Evolutionary conservation across 495 filamentous ascomycete genomes (phyloP), one percentile per base, ranked within the genome.

Genomic region (Geoglossum glabrum): DNA sequence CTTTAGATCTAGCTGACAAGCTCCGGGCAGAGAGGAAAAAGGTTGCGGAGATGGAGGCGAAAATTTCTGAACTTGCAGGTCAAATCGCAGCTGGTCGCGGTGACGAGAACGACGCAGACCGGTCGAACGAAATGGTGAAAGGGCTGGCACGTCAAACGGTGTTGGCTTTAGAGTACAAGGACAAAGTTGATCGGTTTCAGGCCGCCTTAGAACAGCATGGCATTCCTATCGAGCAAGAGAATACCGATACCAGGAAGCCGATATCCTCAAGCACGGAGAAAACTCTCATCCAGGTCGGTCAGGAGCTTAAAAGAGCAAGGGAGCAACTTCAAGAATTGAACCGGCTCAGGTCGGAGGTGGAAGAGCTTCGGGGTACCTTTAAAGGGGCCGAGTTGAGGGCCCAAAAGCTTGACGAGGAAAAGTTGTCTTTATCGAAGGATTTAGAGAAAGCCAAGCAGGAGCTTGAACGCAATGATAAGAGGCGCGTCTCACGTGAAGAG

Each of bases 121-220:
- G 23, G 5, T 38, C 38, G 21, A 21, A 40, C 11, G 67, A 71
- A 28, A 62, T 82, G 59, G 69, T 78, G 15, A 75, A 73, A 33
- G 80, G 84, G 34, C 71, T 87, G 23, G 74, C 76, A 50, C 76
- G 79, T 60, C 83, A 86, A 62, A 87, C 79, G 3, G 76, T 78
- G 8, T 67, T 87, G n/a, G 77, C 80, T 23, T 62, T 79, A 25
- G 76, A 81, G 47, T 86, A 86, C 66, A 85, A 81, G 62, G 71
- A 77, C 38, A 80, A 84, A 55, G 81, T 82, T 13, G 78, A 78
- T 43, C 73, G 78, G 45, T 69, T 90, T 69, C 72, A 81, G 65
- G 59, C 61, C 56, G 43, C 76, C 64, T 59, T 86, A 66, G 66
- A 75, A 65, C 30, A 56, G 28, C 54, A 56, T 40, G 54, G 54